Evolutionary conservation across 192 early-diverging fungal genomes (phyloP).

Genomic region (Entomortierella lignicola): DNA sequence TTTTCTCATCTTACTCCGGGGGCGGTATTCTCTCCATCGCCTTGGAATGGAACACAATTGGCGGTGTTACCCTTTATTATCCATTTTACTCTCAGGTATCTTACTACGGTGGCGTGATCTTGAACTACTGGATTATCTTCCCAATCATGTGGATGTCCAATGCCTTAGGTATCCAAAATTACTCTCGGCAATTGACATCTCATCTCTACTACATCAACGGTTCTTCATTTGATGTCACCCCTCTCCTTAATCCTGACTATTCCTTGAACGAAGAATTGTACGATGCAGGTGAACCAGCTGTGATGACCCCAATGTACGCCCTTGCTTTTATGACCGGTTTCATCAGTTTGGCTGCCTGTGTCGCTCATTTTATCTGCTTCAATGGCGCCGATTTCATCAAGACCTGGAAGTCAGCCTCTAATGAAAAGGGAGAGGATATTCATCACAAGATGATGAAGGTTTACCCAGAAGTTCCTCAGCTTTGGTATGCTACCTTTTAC

Average conservation of each 20-base stretch:
- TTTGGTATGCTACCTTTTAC: slow-evolving; percentile 64
- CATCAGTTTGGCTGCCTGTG: slow-evolving; percentile 62
- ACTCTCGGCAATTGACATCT: slow-evolving; percentile 55
- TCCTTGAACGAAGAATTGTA: slow-evolving; percentile 59
- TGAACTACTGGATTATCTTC: no score
- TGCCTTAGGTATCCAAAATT: no score
- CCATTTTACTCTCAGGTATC: no score
- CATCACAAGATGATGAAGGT: slow-evolving; percentile 79
- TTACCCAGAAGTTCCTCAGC: slow-evolving; percentile 67
- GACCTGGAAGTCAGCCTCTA: slow-evolving; percentile 55
- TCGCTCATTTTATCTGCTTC: slow-evolving; percentile 71
- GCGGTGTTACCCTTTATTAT: no score
- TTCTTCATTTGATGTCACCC: slow-evolving; percentile 32
- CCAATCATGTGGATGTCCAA: no score
- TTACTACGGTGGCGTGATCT: no score
- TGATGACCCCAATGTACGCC: slow-evolving; percentile 62
- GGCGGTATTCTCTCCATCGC: slow-evolving; percentile 74
- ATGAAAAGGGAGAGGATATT: slow-evolving; percentile 57
- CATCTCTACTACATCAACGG: slow-evolving; percentile 57
- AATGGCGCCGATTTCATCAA: slow-evolving; percentile 67
- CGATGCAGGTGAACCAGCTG: slow-evolving; percentile 57
- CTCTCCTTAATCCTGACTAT: slow-evolving; percentile 47
- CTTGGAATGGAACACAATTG: slow-evolving; percentile 74
- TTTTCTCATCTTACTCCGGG: slow-evolving; percentile 29
- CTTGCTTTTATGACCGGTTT: slow-evolving; percentile 65